Evolutionary conservation across 331 rosid species (phyloP).

Genomic region (Malus hybrid): DNA sequence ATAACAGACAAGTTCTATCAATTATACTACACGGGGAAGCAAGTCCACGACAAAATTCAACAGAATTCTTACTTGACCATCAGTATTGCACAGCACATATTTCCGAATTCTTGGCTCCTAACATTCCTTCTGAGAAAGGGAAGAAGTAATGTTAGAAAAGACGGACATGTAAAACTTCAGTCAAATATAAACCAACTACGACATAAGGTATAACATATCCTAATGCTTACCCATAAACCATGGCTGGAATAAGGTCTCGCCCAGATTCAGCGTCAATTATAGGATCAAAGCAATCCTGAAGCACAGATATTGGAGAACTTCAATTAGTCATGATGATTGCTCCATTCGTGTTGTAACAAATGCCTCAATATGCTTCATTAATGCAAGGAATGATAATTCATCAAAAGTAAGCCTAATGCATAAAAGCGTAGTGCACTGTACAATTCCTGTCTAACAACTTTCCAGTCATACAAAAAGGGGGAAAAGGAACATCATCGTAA

Average conservation of each 20-base stretch:
- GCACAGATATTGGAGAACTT: neutral
- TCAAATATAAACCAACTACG: conserved; percentile 8
- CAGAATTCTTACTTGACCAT: conserved; percentile 67
- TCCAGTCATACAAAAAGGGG: neutral
- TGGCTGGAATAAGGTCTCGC: conserved; percentile 91
- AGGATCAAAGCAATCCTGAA: conserved; percentile 94
- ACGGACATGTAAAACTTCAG: neutral
- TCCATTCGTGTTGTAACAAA: neutral
- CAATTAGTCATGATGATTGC: neutral
- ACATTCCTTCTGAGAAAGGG: conserved; percentile 52
- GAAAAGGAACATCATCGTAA: neutral
- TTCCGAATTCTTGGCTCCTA: conserved; percentile 87
- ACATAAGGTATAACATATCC: neutral
- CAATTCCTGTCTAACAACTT: neutral
- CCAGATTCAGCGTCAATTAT: conserved; percentile 75
- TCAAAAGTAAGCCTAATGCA: neutral
- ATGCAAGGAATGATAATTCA: neutral
- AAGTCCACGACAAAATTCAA: neutral
- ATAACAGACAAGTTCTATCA: conserved; percentile 22
- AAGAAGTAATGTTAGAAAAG: neutral
- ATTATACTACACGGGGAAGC: neutral
- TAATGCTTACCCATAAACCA: conserved; percentile 83
- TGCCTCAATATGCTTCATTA: neutral
- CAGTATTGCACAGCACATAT: conserved; percentile 86
- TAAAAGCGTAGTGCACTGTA: neutral